Base-by-base conservation (phyloP, 768 basidiomycete genomes). In the Leccinum pellstonianum region DNA sequence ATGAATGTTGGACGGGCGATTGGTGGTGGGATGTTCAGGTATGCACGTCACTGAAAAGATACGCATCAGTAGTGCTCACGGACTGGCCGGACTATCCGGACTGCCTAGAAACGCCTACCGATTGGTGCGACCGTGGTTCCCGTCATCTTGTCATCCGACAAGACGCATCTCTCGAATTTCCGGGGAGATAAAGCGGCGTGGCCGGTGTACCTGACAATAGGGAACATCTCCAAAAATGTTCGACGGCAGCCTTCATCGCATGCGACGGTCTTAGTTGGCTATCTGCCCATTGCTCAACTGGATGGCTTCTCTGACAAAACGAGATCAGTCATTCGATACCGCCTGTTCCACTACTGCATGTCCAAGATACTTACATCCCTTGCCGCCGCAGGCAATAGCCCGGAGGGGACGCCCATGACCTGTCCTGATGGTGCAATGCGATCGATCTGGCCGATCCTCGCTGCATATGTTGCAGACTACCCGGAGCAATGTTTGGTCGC, bases 251-350 rank as follows among this genome's bases (percentile, higher is more conserved):
- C 25, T 25, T 25, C 25, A 25, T 25, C 25, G 25, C 25, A 25
- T 25, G 25, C 25, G 25, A 25, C 25, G 25, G 25, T 25, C 25
- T 25, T 25, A 25, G 25, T 82, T 80, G 41, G 41, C 7, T 41
- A 81, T 59, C 66, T 81, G 4, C 74, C 78, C 1, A 71, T 75
- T 0, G 58, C 67, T 1, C 75, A 76, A 49, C 62, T 80, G 1
- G 65, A 71, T 5, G 72, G 70, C 50, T 71, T 67, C 15, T 59
- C 64, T 8, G 57, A 71, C 17, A 57, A 64, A 0, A 57, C 63
- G 3, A 63, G 11, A 6, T 41, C 38, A n/a, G 38, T 65, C 52
- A 51, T 59, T 4, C 15, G 41, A 55, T 64, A 71, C 58, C 47
- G 69, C 0, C 60, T 79, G 0, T 80, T 81, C 58, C 80, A 82